Base-by-base conservation (phyloP, 2,329 filamentous ascomycete genomes). In the Colletotrichum viniferum region DNA sequence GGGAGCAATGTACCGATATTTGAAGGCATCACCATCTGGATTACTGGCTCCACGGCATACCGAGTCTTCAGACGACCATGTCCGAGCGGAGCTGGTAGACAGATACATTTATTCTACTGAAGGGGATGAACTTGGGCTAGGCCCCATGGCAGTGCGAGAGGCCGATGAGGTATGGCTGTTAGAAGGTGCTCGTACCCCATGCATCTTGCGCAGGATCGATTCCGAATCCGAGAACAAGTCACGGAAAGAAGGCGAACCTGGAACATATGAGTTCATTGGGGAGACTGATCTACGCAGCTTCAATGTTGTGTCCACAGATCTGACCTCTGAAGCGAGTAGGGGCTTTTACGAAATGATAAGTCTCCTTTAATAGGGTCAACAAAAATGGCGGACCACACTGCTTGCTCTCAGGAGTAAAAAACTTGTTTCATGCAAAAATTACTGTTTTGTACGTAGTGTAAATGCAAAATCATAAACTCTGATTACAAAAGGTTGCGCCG, bases 101-200 rank as follows among this genome's bases (percentile, higher is more conserved):
- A 73, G 65, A 8, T 52, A 76, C 28, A 56, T 74, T 48, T 65
- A 65, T 9, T 34, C 69, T 1, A 24, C 66, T 7, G 60, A 71
- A 0, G 14, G 60, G 1, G 34, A 61, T 28, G 32, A 61, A 4
- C 70, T 77, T 10, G 73, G 74, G 7, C 67, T 77, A 4, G 76
- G 62, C 3, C 73, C 73, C 16, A n/a, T 21, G 1, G 16, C 34
- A 2, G 58, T 55, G 3, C 43, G 58, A 38, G 9, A 14, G 12
- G 76, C 62, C 8, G 76, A 77, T 21, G 65, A 77, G 36, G 36
- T 76, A 9, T 77, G 76, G 76, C 18, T 56, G 21, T n/a, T 74
- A 2, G 38, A 64, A 16, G 67, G 72, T 7, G 60, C 66, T 10
- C n/a, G 72, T 26, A n/a, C 32, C 12, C 67, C 72, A 3, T 43